Base-by-base conservation (phyloP, 495 filamentous ascomycete genomes). In the Talaromyces stipitatus region DNA sequence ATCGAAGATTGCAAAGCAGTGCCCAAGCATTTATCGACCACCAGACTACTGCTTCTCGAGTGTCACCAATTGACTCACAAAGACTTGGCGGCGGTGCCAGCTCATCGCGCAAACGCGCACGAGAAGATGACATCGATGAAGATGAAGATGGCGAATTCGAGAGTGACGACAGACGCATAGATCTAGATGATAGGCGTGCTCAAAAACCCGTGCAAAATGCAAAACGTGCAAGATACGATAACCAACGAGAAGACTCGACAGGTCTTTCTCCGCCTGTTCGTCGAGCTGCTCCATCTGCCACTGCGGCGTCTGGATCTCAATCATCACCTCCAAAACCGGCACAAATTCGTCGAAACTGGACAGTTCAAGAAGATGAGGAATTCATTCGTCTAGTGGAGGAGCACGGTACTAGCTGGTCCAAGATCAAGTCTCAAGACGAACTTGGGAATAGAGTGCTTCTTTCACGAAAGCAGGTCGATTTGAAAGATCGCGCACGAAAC, bases 401-500 rank as follows among this genome's bases (percentile, higher is more conserved):
- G 32, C 41, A 61, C 26, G 66, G 65, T 1, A 59, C 30, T 9
- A 32, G 27, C 3, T 74, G 72, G 73, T 41, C 64, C 9, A 16
- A 53, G 6, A 71, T 76, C 26, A 58, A 64, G 1, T n/a, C 45
- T 2, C 47, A 66, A 36, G 72, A 76, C 47, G 46, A 58, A 20
- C 3, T 26, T 24, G 6, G 3, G 16, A 18, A 10, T 1, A 23
- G 45, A 14, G 9, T 26, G 11, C 45, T 48, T 10, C 45, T 18
- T 48, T 24, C 10, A 11, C 45, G 89, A 11, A 85, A 84, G 26
- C 87, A 91, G 62, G 85, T 91, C 0, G 85, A 92, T 60, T 65
- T 92, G 7, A 94, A 94, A 65, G 90, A 94, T 62, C 89, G 90
- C 57, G 90, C 90, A 2, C 71, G 90, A 24, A 95, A 90, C 56